Percentiles rank a stretch among this genome's conserved stretches.
Evolutionary conservation across 345 rosid genomes (phyloP).

Genomic region (Populus nigra): DNA sequence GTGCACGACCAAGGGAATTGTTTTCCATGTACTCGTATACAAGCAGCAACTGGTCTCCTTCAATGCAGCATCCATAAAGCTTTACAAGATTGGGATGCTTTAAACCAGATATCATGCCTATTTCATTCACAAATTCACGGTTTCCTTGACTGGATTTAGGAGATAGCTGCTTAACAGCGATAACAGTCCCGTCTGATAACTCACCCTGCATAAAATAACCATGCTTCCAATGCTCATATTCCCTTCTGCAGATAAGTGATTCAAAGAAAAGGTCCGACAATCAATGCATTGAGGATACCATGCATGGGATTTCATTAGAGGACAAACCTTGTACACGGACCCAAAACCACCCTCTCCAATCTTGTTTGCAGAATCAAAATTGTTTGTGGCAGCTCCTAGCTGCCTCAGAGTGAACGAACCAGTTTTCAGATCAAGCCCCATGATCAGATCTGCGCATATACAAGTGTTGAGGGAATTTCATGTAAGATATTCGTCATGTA

Average conservation of each 20-base stretch:
- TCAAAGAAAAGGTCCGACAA: background rate
- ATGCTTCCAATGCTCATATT: background rate
- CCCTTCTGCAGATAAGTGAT: background rate
- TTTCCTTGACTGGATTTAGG: constrained; percentile 70
- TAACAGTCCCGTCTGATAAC: constrained; percentile 50
- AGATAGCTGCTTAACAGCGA: constrained; percentile 76
- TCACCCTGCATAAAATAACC: constrained; percentile 38
- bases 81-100: constrained; percentile 75
- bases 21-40: constrained; percentile 75
- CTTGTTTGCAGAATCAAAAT: constrained; percentile 47
- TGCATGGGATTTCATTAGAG: background rate
- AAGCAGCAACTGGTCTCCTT: constrained; percentile 51
- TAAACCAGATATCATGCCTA: constrained; percentile 61
- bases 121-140: constrained; percentile 67
- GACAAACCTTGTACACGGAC: constrained; percentile 49
- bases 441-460: constrained; percentile 7
- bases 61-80: constrained; percentile 66
- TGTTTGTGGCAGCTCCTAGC: constrained; percentile 45
- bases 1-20: constrained; percentile 52
- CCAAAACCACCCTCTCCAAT: constrained; percentile 72
- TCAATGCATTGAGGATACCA: background rate
- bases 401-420: constrained; percentile 45
- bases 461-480: background rate
- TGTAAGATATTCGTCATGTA: no score
- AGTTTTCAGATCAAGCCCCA: constrained; percentile 21